Evolutionary conservation across 129 eudicot species (phyloP), one percentile per base, ranked within the genome.

Genomic region (Tagetes erecta): DNA sequence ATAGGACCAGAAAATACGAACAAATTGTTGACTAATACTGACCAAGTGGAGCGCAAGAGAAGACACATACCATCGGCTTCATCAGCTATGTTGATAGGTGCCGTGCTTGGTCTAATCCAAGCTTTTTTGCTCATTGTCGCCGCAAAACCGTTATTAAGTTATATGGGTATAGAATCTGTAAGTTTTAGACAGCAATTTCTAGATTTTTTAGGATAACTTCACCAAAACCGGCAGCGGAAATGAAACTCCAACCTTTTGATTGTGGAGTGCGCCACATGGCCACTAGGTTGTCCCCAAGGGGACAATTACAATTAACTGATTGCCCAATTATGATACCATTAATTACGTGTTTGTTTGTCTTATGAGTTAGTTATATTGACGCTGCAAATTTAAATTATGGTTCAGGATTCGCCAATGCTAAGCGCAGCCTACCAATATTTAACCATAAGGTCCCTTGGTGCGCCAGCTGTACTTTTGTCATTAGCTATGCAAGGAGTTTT

Each of bases 401-500:
- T 53, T 53, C 62, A 86, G 89, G 78, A 75, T 60, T 87, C 92
- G 42, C 80, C 82, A 4, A 84, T 84, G 92, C 78, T 82, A 69
- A 67, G 67, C 53, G 87, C 89, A 13, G 86, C 92, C 6, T n/a
- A 50, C 14, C 64, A 79, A 50, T 87, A 82, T 75, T 66, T 84
- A 52, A 80, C 77, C 13, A 57, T 87, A 70, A 80, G 92, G 70
- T 82, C 92, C 10, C 87, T 84, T 68, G 92, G 92, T 3, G 89
- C 92, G 14, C 87, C 89, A 8, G 92, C 87, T 34, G 85, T 87
- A 68, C 87, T 87, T 33, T 74, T 87, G 64, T 87, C 92, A 12
- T 74, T 87, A 76, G 82, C 92, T 58, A 80, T 84, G 86, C 89
- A 84, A 79, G 89, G 92, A 30, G 80, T 87, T 30, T 87, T 82